Base-by-base conservation (phyloP, 805 yeast genomes). In the Brettanomyces naardenensis region DNA sequence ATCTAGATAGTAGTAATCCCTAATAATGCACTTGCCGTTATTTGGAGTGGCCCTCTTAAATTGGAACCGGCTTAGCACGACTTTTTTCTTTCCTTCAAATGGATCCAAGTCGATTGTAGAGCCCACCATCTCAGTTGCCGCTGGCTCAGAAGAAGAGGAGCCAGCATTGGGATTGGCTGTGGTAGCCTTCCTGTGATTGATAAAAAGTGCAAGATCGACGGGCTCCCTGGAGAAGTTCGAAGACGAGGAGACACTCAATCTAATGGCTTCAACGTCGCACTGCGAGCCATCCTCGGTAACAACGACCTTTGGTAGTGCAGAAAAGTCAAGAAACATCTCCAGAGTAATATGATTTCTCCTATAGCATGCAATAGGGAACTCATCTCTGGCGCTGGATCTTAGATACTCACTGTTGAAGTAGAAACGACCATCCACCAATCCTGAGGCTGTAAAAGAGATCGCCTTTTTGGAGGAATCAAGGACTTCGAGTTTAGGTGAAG, bases 1-100 rank as follows among this genome's bases (percentile, higher is more conserved):
- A n/a, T 14, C 28, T 18, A 37, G 27, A 43, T 61, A 69, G 44
- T 66, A 71, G 44, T 67, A 71, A 36, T 70, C 69, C 45, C 68
- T 74, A 1, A 51, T 44, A 39, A 62, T 61, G 15, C 61, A 52
- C 48, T 70, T 71, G 18, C 73, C 73, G 45, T 69, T 70, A 44
- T 71, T 71, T 9, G 76, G 74, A 3, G 77, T 71, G 17, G 76
- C 73, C 44, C 59, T 70, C 34, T 65, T 65, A 53, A 72, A 71
- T 44, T 70, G 74, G 14, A 69, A 53, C 46, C 65, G 67, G 37
- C 18, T 30, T 9, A 30, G 18, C 11, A 30, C 19, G 19, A 30
- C 18, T 19, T 15, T 30, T 19, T 26, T 20, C 21, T 34, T 19
- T 33, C 43, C 33, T 19, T 30, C 18, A 19, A 18, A 30, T n/a